Evolutionary conservation across 257 asterid species (phyloP), one percentile per base, ranked within the genome.

Genomic region (Echites panduratus): DNA sequence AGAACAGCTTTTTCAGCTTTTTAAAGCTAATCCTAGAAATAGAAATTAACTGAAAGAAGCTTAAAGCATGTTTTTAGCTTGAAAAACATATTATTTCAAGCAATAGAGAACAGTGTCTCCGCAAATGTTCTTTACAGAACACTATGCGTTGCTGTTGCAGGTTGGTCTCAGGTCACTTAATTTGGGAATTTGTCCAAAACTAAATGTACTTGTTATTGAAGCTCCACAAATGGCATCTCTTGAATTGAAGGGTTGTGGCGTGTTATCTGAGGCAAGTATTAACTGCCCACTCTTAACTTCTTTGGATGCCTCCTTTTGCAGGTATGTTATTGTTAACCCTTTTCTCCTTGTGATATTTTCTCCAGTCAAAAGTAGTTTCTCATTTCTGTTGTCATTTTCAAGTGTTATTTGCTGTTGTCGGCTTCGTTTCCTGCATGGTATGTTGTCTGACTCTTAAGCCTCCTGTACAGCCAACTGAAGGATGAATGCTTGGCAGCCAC

Each of bases 161-260:
- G 98, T 95, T 79, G 98, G 96, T 75, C 94, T 95, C 75, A 83
- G 82, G 83, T 93, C 96, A 64, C 83, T 95, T 80, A 95, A 95
- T 84, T 82, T 95, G 87, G 99, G 99, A 63, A 95, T 95, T 80
- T 95, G 98, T 75, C 99, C 99, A 75, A 95, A 95, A 81, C 63
- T 95, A 84, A 90, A 76, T 65, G 84, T 58, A 73, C 97, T 95
- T 65, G 80, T 79, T 80, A 79, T 95, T 53, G 93, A 89, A 76
- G 99, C 99, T 68, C 94, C 95, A 0, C 83, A 70, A 61, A 92
- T 95, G 98, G 86, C 87, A 77, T 85, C 96, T 24, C 99, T 95
- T 74, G 99, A 95, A 76, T 83, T 95, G 82, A 90, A 95, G 87
- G 99, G 99, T 2, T 95, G 99, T 79, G 98, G 99, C 64, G 97